A percentile compares a stretch with the other conserved stretches of the same genome.
Evolutionary conservation across 495 filamentous ascomycete genomes (phyloP).

Genomic region (Penicillium egyptiacum): DNA sequence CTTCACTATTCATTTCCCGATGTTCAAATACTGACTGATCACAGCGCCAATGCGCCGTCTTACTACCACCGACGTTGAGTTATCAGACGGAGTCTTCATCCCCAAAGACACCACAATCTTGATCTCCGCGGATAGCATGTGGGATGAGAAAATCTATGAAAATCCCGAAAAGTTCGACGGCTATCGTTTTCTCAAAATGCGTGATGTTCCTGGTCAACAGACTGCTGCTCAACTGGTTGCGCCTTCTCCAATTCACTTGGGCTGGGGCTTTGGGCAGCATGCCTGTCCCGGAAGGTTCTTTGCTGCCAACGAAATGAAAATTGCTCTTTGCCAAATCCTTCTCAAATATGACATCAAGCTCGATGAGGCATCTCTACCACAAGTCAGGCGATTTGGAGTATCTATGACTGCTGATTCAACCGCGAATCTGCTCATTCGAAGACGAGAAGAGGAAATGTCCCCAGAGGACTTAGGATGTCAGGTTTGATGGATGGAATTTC

Average conservation of each 20-base stretch:
- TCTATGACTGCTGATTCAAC: too few species aligned
- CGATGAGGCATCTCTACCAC: too few species aligned
- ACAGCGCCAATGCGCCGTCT: constrained; percentile 40
- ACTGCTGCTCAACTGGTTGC: constrained; percentile 37
- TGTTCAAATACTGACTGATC: background rate
- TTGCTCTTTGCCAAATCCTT: too few species aligned
- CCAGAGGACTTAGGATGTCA: too few species aligned
- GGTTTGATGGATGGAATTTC: too few species aligned
- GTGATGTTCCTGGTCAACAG: constrained; percentile 29
- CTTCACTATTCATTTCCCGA: too few species aligned
- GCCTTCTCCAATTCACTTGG: constrained; percentile 36
- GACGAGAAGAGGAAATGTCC: too few species aligned
- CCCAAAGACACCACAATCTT: constrained; percentile 25
- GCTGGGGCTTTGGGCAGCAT: constrained; percentile 48
- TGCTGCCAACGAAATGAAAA: constrained; percentile 33
- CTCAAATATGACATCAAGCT: too few species aligned
- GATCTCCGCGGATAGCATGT: constrained; percentile 26
- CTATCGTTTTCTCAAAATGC: constrained; percentile 38
- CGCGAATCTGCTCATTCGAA: too few species aligned
- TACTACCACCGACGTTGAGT: constrained; percentile 22
- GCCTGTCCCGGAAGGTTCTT: constrained; percentile 54
- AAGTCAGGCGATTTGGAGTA: too few species aligned
- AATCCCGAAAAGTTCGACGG: constrained; percentile 42
- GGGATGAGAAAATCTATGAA: constrained; percentile 38
- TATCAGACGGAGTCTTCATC: constrained; percentile 25